Base-by-base conservation (phyloP, 1,284 basidiomycete genomes). In the Neotropicomus parvogracilis region DNA sequence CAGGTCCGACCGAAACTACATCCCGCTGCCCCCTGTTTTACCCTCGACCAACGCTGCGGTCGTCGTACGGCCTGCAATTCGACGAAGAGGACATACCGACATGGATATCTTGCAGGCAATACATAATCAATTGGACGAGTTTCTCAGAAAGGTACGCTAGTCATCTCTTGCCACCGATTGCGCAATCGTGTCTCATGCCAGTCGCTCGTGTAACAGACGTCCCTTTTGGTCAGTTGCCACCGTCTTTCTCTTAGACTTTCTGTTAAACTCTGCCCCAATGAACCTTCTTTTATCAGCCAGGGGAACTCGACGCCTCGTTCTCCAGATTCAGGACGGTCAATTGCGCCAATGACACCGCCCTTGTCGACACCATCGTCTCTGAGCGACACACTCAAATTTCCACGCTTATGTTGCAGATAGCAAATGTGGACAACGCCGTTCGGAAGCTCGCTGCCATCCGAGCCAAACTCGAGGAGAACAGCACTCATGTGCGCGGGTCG, bases 141-240 rank as follows among this genome's bases (percentile, higher is more conserved):
- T 28, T 49, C 44, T 59, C 37, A 28, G 32, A 35, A 48, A 65
- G 60, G 60, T 67, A 40, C 39, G 56, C 21, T 36, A 1, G 37
- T 46, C 41, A 27, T 42, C 46, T 62, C 28, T 33, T 35, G 38
- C 31, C 21, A 9, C 11, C 47, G 54, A 62, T 67, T 50, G 63
- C 65, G 61, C 64, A 64, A 67, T 63, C 58, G 39, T 66, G 54
- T 64, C 64, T 67, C 63, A 67, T 58, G 56, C 36, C 16, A 16
- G 29, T 21, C 16, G 27, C 19, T 21, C 34, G 17, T 49, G 41
- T 36, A 41, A 44, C 48, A 65, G 61, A 11, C 35, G 17, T 55
- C 50, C 24, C 42, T 48, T 59, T 62, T 59, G 49, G 64, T 63
- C 32, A 35, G 58, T 50, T 20, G 4, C 6, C 4, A 1, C 8